Evolutionary conservation across 495 filamentous ascomycete species (phyloP).

Genomic region (Penicillium maclennaniae): DNA sequence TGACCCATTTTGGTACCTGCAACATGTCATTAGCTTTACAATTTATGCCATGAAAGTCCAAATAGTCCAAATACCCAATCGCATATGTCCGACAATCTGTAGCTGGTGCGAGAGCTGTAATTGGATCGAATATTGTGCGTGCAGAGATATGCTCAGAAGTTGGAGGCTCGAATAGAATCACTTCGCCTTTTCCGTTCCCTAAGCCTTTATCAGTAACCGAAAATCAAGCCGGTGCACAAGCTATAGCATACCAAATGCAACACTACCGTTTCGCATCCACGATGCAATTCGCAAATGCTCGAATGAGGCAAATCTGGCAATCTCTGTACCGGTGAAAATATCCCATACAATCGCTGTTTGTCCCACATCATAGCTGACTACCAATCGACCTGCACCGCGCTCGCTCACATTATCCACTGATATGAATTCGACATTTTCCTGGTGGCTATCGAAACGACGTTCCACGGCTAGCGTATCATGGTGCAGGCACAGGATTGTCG

Average conservation of each 20-base stretch:
- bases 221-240: neutral
- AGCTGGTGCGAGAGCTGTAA: constrained; percentile 85
- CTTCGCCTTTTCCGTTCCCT: constrained; percentile 88
- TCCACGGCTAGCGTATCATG: constrained; percentile 92
- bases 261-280: constrained; percentile 98
- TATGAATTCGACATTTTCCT: constrained; percentile 75
- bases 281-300: constrained; percentile 78
- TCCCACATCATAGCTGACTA: constrained; percentile 88
- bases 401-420: constrained; percentile 93
- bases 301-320: constrained; percentile 86
- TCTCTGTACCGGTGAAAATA: constrained; percentile 83
- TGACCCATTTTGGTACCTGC: constrained; percentile 90
- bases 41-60: neutral
- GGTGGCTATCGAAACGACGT: constrained; percentile 78
- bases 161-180: constrained; percentile 90
- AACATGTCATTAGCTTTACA: constrained; percentile 1
- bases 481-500: constrained; percentile 72
- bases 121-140: constrained; percentile 88
- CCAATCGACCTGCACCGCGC: constrained; percentile 73
- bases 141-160: constrained; percentile 92
- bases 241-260: constrained; percentile 76
- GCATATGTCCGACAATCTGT: constrained; percentile 96
- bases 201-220: constrained; percentile 8
- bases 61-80: constrained; percentile 65
- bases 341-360: constrained; percentile 97